A percentile compares a stretch with the other conserved stretches of the same genome.
Evolutionary conservation across 352 stramenopile genomes (phyloP).

Genomic region (Pythium vanterpoolii): DNA sequence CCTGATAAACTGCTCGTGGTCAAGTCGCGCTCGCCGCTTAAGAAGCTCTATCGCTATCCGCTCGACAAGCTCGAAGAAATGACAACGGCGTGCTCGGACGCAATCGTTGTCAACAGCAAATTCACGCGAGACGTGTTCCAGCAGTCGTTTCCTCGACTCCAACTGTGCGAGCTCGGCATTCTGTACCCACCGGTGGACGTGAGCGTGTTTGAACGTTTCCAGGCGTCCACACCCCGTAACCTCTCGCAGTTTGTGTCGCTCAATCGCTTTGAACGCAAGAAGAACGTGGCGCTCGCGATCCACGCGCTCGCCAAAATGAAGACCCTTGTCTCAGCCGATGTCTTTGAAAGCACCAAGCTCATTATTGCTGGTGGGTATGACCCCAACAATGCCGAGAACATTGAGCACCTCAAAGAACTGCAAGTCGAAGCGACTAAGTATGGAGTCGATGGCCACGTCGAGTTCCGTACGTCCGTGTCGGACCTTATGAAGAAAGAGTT

Average conservation of each 20-base stretch:
- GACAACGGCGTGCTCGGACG: conserved; percentile 85
- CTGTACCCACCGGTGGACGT: conserved; percentile 95
- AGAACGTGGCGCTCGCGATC: conserved; percentile 92
- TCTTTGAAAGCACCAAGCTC: conserved; percentile 69
- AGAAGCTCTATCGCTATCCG: conserved; percentile 86
- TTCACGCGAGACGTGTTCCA: conserved; percentile 93
- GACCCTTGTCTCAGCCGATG: conserved; percentile 28
- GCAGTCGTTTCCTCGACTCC: conserved; percentile 83
- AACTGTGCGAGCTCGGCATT: conserved; percentile 64
- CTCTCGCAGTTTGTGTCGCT: conserved; percentile 91
- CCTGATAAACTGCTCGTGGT: conserved; percentile 95
- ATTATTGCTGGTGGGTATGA: conserved; percentile 97
- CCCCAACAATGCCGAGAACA: conserved; percentile 94
- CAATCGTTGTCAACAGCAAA: conserved; percentile 95
- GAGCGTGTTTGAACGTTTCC: conserved; percentile 48
- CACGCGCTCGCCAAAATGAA: conserved; percentile 70
- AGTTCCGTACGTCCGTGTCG: conserved; percentile 88
- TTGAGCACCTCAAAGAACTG: conserved; percentile 92
- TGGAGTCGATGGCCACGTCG: conserved; percentile 57
- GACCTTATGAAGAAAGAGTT: conserved; percentile 87
- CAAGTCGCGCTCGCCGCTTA: conserved; percentile 57
- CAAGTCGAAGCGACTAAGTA: conserved; percentile 62
- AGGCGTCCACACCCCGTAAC: conserved; percentile 32
- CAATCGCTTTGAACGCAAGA: conserved; percentile 99
- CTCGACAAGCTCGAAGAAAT: conserved; percentile 94